A percentile compares a stretch with the other conserved stretches of the same genome.
These are phyloP conservation scores for Colletotrichum sp. DNA, from an alignment of 2,329 filamentous ascomycete species.

Conservation along the genomic window DNA sequence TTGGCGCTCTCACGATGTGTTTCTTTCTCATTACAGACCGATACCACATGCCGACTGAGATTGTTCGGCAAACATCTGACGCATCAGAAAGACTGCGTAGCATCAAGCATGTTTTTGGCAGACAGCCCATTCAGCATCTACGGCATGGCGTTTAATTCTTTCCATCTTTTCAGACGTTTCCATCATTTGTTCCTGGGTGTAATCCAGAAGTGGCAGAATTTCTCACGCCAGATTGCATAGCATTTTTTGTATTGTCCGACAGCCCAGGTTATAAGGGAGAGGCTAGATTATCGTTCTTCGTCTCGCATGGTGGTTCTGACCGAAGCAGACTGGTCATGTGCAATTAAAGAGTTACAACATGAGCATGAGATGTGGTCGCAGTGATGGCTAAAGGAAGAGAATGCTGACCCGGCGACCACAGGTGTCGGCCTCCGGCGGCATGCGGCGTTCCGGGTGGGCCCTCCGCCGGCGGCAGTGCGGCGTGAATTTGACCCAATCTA, in stretches of 20 bases:
- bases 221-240: background rate
- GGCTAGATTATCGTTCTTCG: background rate
- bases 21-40: background rate
- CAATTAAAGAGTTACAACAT: background rate
- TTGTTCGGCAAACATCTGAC: background rate
- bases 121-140: background rate
- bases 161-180: background rate
- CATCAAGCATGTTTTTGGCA: background rate
- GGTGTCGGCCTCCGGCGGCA: background rate
- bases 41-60: background rate
- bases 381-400: background rate
- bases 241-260: background rate
- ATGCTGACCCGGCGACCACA: background rate
- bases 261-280: background rate
- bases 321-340: background rate
- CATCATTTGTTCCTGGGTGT: background rate
- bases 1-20: rapidly evolving
- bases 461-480: background rate
- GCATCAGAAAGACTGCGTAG: background rate
- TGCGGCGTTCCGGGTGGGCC: background rate
- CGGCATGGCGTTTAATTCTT: background rate
- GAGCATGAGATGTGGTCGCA: background rate
- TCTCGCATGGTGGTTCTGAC: background rate
- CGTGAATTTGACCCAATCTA: background rate
- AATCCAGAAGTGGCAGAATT: background rate